Percentiles rank a stretch among this genome's conserved stretches.
Evolutionary conservation across 305 asterid genomes (phyloP).

Genomic region (Solanum hybrid): DNA sequence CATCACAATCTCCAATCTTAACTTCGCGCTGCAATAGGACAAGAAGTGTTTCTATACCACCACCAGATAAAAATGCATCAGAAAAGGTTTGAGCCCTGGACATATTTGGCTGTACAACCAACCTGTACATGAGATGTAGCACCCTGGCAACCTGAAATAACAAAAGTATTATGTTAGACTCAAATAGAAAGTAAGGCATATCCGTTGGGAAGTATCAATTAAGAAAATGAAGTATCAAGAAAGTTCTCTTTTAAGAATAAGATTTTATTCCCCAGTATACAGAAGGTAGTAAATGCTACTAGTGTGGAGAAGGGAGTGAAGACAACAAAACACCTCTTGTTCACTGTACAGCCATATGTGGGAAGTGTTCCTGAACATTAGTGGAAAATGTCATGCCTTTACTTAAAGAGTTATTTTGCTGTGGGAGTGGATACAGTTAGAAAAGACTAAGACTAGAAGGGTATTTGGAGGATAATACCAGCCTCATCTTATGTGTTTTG

Average conservation of each 20-base stretch:
- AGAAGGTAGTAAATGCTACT: neutral
- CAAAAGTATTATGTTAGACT: conserved; percentile 18
- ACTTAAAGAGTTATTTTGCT: neutral
- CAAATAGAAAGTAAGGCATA: conserved; percentile 6
- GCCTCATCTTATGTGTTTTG: neutral
- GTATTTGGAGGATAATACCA: neutral
- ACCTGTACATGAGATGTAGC: conserved; percentile 79
- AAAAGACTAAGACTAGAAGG: neutral
- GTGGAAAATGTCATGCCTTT: neutral
- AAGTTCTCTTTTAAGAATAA: neutral
- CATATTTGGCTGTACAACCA: conserved; percentile 88
- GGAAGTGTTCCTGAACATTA: neutral
- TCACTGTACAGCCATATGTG: neutral
- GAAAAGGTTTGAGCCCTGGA: conserved; percentile 83
- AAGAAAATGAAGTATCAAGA: neutral
- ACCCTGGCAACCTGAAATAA: conserved; percentile 85
- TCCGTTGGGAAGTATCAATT: neutral
- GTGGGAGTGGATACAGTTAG: neutral
- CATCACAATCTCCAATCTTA: conserved; percentile 67
- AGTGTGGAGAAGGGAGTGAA: neutral
- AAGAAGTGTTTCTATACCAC: conserved; percentile 95
- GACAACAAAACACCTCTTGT: neutral
- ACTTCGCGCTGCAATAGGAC: conserved; percentile 96
- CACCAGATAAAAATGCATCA: conserved; percentile 85
- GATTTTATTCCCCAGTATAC: neutral